Evolutionary conservation across 345 rosid species (phyloP).

Genomic region (Stellera chamaejasme): DNA sequence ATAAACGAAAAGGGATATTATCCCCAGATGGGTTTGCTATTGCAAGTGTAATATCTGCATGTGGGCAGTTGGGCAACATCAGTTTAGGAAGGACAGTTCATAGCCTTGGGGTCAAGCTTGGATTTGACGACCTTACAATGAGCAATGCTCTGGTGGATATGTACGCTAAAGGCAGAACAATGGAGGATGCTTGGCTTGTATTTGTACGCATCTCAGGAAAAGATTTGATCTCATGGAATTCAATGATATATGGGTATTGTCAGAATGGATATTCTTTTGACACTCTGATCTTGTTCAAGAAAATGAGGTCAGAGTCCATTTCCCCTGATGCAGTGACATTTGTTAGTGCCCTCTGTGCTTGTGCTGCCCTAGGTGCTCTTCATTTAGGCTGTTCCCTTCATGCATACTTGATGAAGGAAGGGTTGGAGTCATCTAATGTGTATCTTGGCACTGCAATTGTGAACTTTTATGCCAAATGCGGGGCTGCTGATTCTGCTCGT

Average conservation of each 20-base stretch:
- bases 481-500: constrained; percentile 60
- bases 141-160: constrained; percentile 80
- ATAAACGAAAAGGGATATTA: constrained; percentile 37
- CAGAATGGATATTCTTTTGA: constrained; percentile 50
- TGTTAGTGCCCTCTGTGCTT: constrained; percentile 60
- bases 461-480: constrained; percentile 81
- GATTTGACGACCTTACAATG: constrained; percentile 49
- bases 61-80: constrained; percentile 46
- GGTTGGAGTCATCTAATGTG: constrained; percentile 44
- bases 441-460: constrained; percentile 77
- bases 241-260: constrained; percentile 78
- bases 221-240: constrained; percentile 71
- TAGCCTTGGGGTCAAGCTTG: constrained; percentile 47
- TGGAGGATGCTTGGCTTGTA: constrained; percentile 45
- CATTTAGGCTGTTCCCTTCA: constrained; percentile 60
- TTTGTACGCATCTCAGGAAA: constrained; percentile 43
- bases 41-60: constrained; percentile 59
- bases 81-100: constrained; percentile 56
- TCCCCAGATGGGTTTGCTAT: constrained; percentile 54
- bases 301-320: constrained; percentile 41
- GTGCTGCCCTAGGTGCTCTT: constrained; percentile 50
- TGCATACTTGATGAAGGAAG: constrained; percentile 45
- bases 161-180: constrained; percentile 67
- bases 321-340: constrained; percentile 80
- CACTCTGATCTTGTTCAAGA: constrained; percentile 46